Base-by-base conservation (phyloP, 257 asterid genomes). In the Euphrasia confusa region DNA sequence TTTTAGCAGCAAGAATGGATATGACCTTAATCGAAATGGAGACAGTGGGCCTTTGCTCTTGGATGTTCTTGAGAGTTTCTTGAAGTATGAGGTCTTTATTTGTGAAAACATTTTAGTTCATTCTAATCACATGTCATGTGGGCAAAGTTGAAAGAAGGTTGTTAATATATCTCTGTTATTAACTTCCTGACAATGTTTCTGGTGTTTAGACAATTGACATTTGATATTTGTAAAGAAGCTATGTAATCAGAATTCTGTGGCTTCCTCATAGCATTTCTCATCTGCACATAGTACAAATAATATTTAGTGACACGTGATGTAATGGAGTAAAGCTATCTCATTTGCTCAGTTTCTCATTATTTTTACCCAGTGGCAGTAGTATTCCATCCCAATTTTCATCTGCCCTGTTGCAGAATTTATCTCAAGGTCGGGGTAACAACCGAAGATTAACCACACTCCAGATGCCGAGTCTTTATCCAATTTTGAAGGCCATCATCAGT, bases 11-110 rank as follows among this genome's bases (percentile, higher is more conserved):
- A 89, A 85, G 76, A 89, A 87, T 67, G 99, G 99, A 21, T 90
- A 93, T 15, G 97, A 93, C 77, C 78, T 87, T 66, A 89, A 87
- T 72, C 84, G 95, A 74, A 89, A 85, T 66, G 95, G 95, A 66
- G 97, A 93, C 37, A 79, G 94, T 64, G 94, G 90, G 55, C 99
- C 99, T 53, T 77, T 93, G 76, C 95, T 93, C 75, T 80, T 93
- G 86, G 99, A 93, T 73, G 96, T 87, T 77, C 95, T 93, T 65
- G 96, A 87, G 77, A 97, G 99, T 62, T 93, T 93, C 80, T 78
- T 93, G 91, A 93, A 93, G 78, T 93, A 89, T 54, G 97, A 93
- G 99, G 99, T 89, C 14, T 65, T 33, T 28, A 26, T 64, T 11
- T 33, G 42, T 44, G 37, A 8, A 35, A 5, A 26, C 53, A 54